A percentile compares a stretch with the other conserved stretches of the same genome.
These are phyloP conservation scores for Globisporangium rhizosaccharum DNA, from an alignment of 352 stramenopile species.

Conservation along the genomic window DNA sequence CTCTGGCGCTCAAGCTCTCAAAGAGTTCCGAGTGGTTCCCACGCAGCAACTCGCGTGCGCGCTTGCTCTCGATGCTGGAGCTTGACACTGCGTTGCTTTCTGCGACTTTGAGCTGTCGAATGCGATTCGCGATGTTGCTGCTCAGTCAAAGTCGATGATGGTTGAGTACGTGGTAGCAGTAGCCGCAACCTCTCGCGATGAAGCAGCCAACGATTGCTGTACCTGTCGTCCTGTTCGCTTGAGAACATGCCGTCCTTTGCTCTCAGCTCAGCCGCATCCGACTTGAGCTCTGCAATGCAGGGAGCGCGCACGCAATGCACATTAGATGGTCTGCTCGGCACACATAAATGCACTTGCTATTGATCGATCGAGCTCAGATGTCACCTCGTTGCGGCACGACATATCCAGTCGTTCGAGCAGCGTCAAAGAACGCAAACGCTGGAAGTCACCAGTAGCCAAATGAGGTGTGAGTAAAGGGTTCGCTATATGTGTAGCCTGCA, in stretches of 20 bases:
- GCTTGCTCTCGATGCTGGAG: neutral
- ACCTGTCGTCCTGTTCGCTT: slow-evolving; percentile 25
- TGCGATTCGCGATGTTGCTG: neutral
- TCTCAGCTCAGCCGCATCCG: neutral
- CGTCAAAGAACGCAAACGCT: slow-evolving; percentile 42
- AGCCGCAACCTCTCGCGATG: neutral
- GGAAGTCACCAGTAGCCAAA: neutral
- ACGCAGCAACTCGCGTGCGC: neutral
- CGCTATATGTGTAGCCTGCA: neutral
- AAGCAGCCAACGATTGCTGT: neutral
- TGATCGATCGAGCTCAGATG: no score
- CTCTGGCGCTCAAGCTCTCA: no score
- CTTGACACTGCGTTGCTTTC: neutral
- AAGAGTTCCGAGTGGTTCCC: slow-evolving; percentile 4
- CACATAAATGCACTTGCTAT: neutral
- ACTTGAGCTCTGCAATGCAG: neutral
- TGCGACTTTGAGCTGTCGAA: slow-evolving; percentile 4
- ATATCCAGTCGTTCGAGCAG: slow-evolving; percentile 27
- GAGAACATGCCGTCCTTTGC: slow-evolving; percentile 18
- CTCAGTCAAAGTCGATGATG: neutral
- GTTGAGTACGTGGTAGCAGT: neutral
- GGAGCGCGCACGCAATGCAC: no score
- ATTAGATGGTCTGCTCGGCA: neutral
- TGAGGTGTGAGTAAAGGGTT: neutral
- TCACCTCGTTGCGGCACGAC: slow-evolving; percentile 3